Evolutionary conservation across 2,329 filamentous ascomycete genomes (phyloP).

Genomic region (Penicillium janthinellum): DNA sequence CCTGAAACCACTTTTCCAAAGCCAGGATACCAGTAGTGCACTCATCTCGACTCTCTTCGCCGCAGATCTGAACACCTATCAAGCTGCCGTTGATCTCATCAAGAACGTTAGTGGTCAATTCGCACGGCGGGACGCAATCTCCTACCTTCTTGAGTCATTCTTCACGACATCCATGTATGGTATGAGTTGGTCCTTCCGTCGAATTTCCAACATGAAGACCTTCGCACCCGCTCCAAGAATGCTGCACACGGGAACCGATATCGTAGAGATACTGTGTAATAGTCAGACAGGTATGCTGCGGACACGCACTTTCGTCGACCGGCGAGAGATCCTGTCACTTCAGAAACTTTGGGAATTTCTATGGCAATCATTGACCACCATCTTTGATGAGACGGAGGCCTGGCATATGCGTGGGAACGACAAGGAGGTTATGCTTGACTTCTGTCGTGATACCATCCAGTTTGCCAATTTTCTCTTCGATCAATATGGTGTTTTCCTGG

Average conservation of each 20-base stretch:
- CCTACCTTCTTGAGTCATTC: conserved; percentile 60
- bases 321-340: conserved; percentile 66
- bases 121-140: conserved; percentile 61
- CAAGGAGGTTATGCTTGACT: conserved; percentile 80
- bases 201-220: conserved; percentile 57
- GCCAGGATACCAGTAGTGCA: conserved; percentile 68
- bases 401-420: conserved; percentile 75
- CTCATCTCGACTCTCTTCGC: conserved; percentile 80
- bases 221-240: conserved; percentile 63
- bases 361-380: conserved; percentile 78
- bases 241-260: conserved; percentile 63
- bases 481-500: conserved; percentile 80
- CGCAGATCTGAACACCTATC: conserved; percentile 75
- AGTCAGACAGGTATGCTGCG: conserved; percentile 64
- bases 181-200: conserved; percentile 58
- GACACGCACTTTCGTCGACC: conserved; percentile 56
- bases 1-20: conserved; percentile 69
- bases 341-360: conserved; percentile 80
- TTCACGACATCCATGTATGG: conserved; percentile 60
- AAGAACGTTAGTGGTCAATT: conserved; percentile 77
- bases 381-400: conserved; percentile 78
- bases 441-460: conserved; percentile 93
- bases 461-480: conserved; percentile 84
- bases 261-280: conserved; percentile 66
- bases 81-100: conserved; percentile 77